A percentile compares a stretch with the other conserved stretches of the same genome.
phyloP scores from a whole-genome alignment of 768 basidiomycete species.

The Tricholomella constricta region DNA sequence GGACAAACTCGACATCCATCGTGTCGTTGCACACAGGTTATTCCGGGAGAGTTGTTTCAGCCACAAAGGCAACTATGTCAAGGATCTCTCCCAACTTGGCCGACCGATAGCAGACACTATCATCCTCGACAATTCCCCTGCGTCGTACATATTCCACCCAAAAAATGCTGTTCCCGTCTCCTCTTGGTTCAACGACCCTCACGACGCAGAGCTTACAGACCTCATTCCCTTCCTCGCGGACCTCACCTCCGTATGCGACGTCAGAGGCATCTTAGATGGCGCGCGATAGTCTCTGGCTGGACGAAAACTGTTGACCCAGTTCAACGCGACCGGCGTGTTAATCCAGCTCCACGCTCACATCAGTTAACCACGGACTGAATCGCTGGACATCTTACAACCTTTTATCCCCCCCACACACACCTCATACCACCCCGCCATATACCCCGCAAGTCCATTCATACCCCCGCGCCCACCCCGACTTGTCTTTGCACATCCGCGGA shows the following conservation, averaged over 20 bases:
- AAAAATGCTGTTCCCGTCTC: slow-evolving; percentile 99
- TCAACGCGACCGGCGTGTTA: neutral
- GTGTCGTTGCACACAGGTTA: slow-evolving; percentile 88
- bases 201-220: slow-evolving; percentile 96
- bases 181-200: slow-evolving; percentile 99
- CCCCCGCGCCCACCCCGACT: slow-evolving; percentile 9
- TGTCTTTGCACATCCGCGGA: slow-evolving; percentile 4
- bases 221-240: slow-evolving; percentile 93
- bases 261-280: slow-evolving; percentile 87
- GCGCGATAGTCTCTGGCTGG: slow-evolving; percentile 48
- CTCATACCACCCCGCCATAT: slow-evolving; percentile 4
- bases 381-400: neutral
- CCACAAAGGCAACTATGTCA: slow-evolving; percentile 98
- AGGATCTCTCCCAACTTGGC: slow-evolving; percentile 97
- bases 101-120: slow-evolving; percentile 92
- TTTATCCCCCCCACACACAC: slow-evolving; percentile 1
- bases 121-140: slow-evolving; percentile 98
- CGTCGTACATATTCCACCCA: slow-evolving; percentile 98
- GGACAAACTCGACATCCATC: slow-evolving; percentile 92
- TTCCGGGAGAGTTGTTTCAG: slow-evolving; percentile 99
- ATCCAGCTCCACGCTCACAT: neutral
- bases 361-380: no score
- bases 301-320: neutral
- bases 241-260: slow-evolving; percentile 80
- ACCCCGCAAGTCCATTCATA: slow-evolving; percentile 16